A percentile compares a stretch with the other conserved stretches of the same genome.
phyloP scores from a whole-genome alignment of 116 monocot species.

The Phalaenopsis hybrid region DNA sequence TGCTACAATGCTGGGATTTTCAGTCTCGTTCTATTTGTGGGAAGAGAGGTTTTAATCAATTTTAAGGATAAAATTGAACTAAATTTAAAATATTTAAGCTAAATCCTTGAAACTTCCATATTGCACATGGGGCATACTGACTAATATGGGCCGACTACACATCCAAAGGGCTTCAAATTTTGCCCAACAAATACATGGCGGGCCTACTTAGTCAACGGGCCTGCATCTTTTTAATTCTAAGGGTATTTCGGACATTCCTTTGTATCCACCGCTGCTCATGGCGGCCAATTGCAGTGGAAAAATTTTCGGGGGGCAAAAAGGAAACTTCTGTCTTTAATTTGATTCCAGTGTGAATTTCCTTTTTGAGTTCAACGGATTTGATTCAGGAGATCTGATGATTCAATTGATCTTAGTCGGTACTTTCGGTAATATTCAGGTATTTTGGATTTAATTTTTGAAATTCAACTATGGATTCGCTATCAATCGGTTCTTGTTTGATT shows the following conservation, averaged over 20 bases:
- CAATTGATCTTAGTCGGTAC: not conserved
- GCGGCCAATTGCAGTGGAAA: not conserved
- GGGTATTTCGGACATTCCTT: not conserved
- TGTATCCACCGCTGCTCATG: not conserved
- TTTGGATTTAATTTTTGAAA: not conserved
- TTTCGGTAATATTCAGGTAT: not conserved
- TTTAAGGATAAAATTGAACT: too few species aligned
- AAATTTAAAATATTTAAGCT: too few species aligned
- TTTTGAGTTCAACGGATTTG: not conserved
- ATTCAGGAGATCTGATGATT: not conserved
- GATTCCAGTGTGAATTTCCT: not conserved
- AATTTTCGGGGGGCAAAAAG: not conserved
- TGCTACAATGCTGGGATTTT: too few species aligned
- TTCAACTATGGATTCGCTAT: not conserved
- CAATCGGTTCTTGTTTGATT: not conserved
- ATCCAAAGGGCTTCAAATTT: too few species aligned
- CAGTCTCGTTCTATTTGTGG: too few species aligned
- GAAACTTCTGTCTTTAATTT: not conserved
- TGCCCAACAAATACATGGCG: too few species aligned
- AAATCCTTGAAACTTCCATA: too few species aligned
- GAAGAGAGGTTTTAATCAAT: too few species aligned
- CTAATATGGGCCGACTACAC: too few species aligned
- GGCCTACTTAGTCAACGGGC: not conserved
- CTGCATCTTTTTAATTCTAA: not conserved
- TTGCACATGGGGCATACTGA: too few species aligned